phyloP scores from a whole-genome alignment of 2,329 filamentous ascomycete genomes.

The Stachybotrys chlorohalonatus region DNA sequence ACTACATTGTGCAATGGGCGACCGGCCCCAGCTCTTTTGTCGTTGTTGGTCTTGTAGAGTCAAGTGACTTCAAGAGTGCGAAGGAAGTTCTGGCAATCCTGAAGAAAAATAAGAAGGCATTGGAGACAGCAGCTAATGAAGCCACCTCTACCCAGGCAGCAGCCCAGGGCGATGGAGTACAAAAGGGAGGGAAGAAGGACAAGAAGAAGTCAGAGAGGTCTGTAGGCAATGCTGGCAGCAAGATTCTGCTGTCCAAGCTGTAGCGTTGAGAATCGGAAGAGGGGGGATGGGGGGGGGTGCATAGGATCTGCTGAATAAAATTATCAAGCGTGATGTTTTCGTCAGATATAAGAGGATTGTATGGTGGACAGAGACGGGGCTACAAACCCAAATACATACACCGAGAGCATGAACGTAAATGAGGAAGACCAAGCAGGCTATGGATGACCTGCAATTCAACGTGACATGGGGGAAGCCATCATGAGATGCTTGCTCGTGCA shows the following conservation, averaged over 20 bases:
- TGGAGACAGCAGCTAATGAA: slow-evolving; percentile 58
- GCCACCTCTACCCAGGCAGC: slow-evolving; percentile 46
- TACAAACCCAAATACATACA: no score
- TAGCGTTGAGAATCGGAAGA: slow-evolving; percentile 11
- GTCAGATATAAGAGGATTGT: not conserved
- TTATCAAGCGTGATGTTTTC: not conserved
- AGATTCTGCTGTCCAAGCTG: slow-evolving; percentile 51
- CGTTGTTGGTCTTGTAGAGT: slow-evolving; percentile 71
- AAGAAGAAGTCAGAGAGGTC: slow-evolving; percentile 34
- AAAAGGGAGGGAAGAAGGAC: slow-evolving; percentile 32
- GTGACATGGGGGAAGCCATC: no score
- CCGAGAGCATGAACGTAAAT: no score
- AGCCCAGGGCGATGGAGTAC: slow-evolving; percentile 30
- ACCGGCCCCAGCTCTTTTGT: slow-evolving; percentile 81
- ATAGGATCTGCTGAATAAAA: not conserved
- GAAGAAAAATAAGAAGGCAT: slow-evolving; percentile 61
- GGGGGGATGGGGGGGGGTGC: not conserved
- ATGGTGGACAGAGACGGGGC: no score
- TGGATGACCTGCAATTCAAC: no score
- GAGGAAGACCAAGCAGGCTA: no score
- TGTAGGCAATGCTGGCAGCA: slow-evolving; percentile 53
- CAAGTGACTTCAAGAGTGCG: slow-evolving; percentile 57
- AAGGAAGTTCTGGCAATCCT: slow-evolving; percentile 60
- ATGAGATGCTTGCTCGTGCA: no score
- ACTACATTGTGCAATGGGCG: slow-evolving; percentile 72